Evolutionary conservation across 306 rosid species (phyloP), one percentile per base, ranked within the genome.

Genomic region (Begonia masoniana): DNA sequence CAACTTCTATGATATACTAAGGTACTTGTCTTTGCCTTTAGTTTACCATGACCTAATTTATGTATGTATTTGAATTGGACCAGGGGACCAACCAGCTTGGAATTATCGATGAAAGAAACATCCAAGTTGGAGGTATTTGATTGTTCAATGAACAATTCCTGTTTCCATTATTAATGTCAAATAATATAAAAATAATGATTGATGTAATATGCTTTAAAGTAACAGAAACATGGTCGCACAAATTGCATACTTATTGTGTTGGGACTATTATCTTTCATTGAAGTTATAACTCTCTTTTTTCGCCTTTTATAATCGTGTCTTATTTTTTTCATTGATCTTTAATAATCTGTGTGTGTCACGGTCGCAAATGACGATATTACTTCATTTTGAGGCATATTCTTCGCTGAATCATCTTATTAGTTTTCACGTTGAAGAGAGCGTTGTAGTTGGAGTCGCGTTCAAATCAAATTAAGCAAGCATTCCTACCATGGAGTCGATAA

Each of bases 1-100:
- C 23, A 19, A 19, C 78, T 73, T 88, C 94, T 15, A 84, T 92
- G 42, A 65, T 62, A 61, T 88, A n/a, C n/a, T 81, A 69, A 92
- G 94, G 51, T 88, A 73, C 74, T 88, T 88, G 72, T 85, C 75
- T 77, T 85, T 81, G 61, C 84, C 84, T 70, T 77, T 84, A 61
- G 96, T 84, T 71, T 19, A 19, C 23, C 23, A 19, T 19, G 23
- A 19, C 2, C 23, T 56, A 15, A 47, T 6, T 47, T 47, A 23
- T 67, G 59, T 50, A 2, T 19, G 17, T 61, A 26, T 58, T 62
- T 67, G 24, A 70, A 67, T 19, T 60, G 61, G 64, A 62, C 48
- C 58, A 87, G 96, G 87, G 68, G 56, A 78, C 83, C 8, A 77
- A 78, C 63, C 62, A 56, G 67, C 81, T 83, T 58, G 74, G 68